Percentiles rank a stretch among this genome's conserved stretches.
Conservation (phyloP, 2,329 filamentous ascomycete genomes). For the Colletotrichum acutatum region DNA sequence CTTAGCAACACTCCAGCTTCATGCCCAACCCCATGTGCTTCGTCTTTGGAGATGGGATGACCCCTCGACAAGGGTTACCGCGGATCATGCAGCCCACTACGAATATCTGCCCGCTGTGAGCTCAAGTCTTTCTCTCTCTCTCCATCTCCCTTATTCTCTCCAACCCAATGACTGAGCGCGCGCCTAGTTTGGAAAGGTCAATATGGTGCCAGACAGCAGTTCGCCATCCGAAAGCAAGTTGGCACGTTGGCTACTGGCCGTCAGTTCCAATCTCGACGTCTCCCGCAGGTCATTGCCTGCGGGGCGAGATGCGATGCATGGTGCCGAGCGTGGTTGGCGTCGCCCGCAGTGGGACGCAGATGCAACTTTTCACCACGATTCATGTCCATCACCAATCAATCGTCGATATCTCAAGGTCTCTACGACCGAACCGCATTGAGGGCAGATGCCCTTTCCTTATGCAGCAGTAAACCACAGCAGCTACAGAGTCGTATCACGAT, state of each 20-base stretch:
- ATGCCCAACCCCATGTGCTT: conserved; percentile 18
- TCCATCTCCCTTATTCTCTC: too few species aligned
- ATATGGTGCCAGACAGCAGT: not conserved
- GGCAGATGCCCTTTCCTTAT: conserved; percentile 1
- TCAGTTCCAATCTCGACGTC: not conserved
- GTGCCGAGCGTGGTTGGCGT: not conserved
- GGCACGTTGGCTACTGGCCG: not conserved
- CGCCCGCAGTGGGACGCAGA: not conserved
- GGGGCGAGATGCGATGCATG: not conserved
- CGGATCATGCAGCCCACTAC: conserved; percentile 12
- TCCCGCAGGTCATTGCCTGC: not conserved
- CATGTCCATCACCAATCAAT: not conserved
- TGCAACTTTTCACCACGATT: conserved; percentile 7
- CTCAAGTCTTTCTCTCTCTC: not conserved
- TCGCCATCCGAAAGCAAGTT: not conserved
- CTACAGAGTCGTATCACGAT: conserved; percentile 25
- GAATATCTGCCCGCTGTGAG: not conserved
- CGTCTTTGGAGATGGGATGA: conserved; percentile 8
- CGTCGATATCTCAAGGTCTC: not conserved
- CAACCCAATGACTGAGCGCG: not conserved
- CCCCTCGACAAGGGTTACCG: conserved; percentile 17
- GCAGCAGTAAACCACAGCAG: conserved; percentile 8
- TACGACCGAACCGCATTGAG: conserved; percentile 5
- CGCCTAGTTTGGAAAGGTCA: not conserved
- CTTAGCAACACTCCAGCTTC: conserved; percentile 16